A percentile compares a stretch with the other conserved stretches of the same genome.
phyloP scores from a whole-genome alignment of 148 eudicot genomes.

The Hydrangea macrophylla region DNA sequence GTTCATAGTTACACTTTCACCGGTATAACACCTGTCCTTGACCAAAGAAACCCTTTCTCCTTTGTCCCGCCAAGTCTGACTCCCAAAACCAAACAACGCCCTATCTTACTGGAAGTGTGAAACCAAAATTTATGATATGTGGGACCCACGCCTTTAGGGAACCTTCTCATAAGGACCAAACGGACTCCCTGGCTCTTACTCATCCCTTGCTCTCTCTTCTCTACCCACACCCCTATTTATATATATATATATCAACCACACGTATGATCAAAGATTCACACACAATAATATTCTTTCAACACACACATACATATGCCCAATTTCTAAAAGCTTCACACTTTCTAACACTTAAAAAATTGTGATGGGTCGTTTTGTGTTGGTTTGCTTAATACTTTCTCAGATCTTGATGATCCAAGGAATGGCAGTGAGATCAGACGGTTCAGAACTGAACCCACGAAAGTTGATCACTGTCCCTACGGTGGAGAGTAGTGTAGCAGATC shows the following conservation, averaged over 20 bases:
- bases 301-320: background rate
- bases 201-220: background rate
- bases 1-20: too few relatives aligned
- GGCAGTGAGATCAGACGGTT: background rate
- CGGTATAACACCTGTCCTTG: too few relatives aligned
- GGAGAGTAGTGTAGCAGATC: background rate
- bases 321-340: background rate
- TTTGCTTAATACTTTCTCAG: background rate
- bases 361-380: background rate
- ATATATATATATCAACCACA: background rate
- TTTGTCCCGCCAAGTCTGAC: too few relatives aligned
- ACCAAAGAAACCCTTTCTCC: too few relatives aligned
- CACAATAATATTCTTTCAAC: background rate
- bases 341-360: too few relatives aligned
- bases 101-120: too few relatives aligned
- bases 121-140: too few relatives aligned
- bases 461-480: background rate
- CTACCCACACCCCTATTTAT: background rate
- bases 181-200: too few relatives aligned
- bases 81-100: too few relatives aligned
- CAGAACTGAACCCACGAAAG: background rate
- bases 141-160: too few relatives aligned
- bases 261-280: background rate
- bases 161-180: too few relatives aligned
- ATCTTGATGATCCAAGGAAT: background rate